A percentile compares a stretch with the other conserved stretches of the same genome.
phyloP scores from a whole-genome alignment of 2,329 filamentous ascomycete genomes.

The Dactylellina leptospora region DNA sequence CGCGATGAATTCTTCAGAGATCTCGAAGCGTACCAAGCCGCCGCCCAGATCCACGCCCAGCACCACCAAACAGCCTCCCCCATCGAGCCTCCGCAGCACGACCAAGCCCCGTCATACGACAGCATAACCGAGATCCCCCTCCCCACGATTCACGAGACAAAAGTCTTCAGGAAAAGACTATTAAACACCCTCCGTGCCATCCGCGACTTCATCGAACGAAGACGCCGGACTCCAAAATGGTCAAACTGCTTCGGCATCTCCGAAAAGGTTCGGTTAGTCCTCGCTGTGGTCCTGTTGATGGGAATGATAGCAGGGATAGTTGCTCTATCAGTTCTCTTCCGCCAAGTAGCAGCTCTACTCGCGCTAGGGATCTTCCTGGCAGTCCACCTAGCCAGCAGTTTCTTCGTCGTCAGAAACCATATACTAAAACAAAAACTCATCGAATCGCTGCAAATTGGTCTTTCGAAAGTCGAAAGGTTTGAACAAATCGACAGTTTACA shows the following conservation, averaged over 20 bases:
- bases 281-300: slow-evolving; percentile 5
- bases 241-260: slow-evolving; percentile 45
- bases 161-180: slow-evolving; percentile 33
- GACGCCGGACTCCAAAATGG: slow-evolving; percentile 27
- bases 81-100: not conserved
- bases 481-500: slow-evolving; percentile 31
- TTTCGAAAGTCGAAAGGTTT: slow-evolving; percentile 37
- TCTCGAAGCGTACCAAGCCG: slow-evolving; percentile 42
- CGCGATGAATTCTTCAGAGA: slow-evolving; percentile 49
- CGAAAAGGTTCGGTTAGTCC: slow-evolving; percentile 5
- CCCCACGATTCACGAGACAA: slow-evolving; percentile 39
- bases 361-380: slow-evolving; percentile 22
- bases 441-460: slow-evolving; percentile 20
- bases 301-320: slow-evolving; percentile 14
- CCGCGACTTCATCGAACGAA: slow-evolving; percentile 32
- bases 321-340: slow-evolving; percentile 10
- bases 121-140: slow-evolving; percentile 25
- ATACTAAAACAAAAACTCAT: slow-evolving; percentile 19
- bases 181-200: slow-evolving; percentile 23
- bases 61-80: slow-evolving; percentile 15
- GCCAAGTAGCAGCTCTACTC: slow-evolving; percentile 22
- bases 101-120: slow-evolving; percentile 34
- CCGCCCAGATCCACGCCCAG: slow-evolving; percentile 35
- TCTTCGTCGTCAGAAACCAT: slow-evolving; percentile 25
- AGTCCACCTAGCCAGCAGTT: slow-evolving; percentile 16